Conservation (phyloP, 169 alveolate genomes). For the Ichthyophthirius multifiliis region DNA sequence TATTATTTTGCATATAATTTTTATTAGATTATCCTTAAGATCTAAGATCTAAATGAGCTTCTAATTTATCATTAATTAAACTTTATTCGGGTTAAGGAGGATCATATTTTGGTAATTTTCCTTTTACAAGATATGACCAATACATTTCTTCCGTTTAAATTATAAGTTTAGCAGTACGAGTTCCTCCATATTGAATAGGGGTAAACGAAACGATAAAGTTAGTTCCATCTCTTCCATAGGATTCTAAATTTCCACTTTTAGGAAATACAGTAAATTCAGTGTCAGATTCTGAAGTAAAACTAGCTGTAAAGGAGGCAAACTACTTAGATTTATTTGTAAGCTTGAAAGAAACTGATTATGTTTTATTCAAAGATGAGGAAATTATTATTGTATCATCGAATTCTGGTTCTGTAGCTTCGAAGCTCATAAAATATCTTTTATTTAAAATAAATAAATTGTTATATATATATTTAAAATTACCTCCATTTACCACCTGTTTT, state of each 20-base stretch:
- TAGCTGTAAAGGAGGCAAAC: conserved; percentile 75
- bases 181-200: conserved; percentile 84
- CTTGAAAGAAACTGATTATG: conserved; percentile 72
- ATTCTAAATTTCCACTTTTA: conserved; percentile 66
- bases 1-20: conserved; percentile 16
- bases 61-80: conserved; percentile 53
- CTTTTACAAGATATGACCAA: conserved; percentile 81
- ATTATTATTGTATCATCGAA: conserved; percentile 78
- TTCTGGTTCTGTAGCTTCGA: conserved; percentile 82
- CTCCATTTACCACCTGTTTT: conserved; percentile 85
- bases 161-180: conserved; percentile 69
- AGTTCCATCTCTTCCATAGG: conserved; percentile 82
- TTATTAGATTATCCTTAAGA: not conserved
- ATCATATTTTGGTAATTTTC: conserved; percentile 88
- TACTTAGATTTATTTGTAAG: conserved; percentile 70
- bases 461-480: not conserved
- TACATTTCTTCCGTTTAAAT: conserved; percentile 84
- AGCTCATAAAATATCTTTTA: conserved; percentile 49
- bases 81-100: conserved; percentile 85
- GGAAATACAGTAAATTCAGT: conserved; percentile 69
- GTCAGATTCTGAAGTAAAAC: conserved; percentile 78
- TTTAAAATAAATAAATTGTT: not conserved
- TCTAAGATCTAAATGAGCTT: not conserved
- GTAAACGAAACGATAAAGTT: conserved; percentile 76
- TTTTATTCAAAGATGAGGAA: conserved; percentile 67